Percentiles rank a stretch among this genome's conserved stretches.
Evolutionary conservation across 2,329 filamentous ascomycete genomes (phyloP).

Genomic region (Fusarium scirpi): DNA sequence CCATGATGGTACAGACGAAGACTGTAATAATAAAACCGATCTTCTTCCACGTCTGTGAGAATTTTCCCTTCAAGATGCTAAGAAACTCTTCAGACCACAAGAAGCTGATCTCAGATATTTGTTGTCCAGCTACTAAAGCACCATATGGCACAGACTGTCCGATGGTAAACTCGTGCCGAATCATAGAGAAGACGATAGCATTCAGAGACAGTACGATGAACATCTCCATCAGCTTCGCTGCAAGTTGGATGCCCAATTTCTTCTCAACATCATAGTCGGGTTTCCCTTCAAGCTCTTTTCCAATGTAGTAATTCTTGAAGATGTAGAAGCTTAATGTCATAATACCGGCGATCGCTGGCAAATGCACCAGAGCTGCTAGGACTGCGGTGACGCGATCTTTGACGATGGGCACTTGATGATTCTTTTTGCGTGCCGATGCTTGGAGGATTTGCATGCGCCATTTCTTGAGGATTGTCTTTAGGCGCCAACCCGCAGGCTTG

Average conservation of each 20-base stretch:
- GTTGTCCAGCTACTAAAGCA: slow-evolving; percentile 35
- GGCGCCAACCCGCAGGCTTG: slow-evolving; percentile 24
- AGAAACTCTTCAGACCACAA: slow-evolving; percentile 41
- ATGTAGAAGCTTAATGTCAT: slow-evolving; percentile 37
- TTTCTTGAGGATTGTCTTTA: slow-evolving; percentile 35
- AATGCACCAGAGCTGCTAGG: slow-evolving; percentile 29
- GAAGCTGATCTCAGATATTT: slow-evolving; percentile 40
- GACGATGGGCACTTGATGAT: slow-evolving; percentile 29
- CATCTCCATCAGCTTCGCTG: slow-evolving; percentile 41
- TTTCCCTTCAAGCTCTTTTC: slow-evolving; percentile 38
- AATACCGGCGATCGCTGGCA: slow-evolving; percentile 36
- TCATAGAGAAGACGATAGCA: slow-evolving; percentile 35
- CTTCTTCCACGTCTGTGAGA: slow-evolving; percentile 38
- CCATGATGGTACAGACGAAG: slow-evolving; percentile 33
- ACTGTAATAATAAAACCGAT: slow-evolving; percentile 25
- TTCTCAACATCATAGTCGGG: slow-evolving; percentile 36
- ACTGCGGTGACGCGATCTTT: slow-evolving; percentile 35
- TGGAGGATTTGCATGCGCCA: slow-evolving; percentile 31
- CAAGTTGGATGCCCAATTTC: slow-evolving; percentile 38
- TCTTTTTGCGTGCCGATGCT: slow-evolving; percentile 6
- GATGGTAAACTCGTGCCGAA: slow-evolving; percentile 34
- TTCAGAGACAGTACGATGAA: slow-evolving; percentile 38
- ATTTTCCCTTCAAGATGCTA: slow-evolving; percentile 30
- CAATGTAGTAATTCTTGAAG: slow-evolving; percentile 42
- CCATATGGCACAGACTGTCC: slow-evolving; percentile 37